Evolutionary conservation across 225 moss, liverwort and hornwort species (phyloP).

Genomic region (Thuidium tamariscinum): DNA sequence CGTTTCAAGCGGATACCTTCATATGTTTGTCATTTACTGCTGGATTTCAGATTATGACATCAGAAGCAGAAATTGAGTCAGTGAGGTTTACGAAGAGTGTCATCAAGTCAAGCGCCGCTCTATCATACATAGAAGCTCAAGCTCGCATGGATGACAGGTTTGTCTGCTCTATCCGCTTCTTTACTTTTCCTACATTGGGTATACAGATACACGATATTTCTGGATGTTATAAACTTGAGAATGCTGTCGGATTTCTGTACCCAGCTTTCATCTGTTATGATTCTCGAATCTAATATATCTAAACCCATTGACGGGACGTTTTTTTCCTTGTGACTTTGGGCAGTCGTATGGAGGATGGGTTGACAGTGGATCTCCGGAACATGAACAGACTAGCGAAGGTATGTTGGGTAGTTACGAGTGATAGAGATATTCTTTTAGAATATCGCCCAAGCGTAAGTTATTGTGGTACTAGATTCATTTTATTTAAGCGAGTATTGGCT

Average conservation of each 20-base stretch:
- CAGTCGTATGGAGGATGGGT: constrained; percentile 84
- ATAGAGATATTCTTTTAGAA: not conserved
- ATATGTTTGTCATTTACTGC: not conserved
- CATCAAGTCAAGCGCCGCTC: constrained; percentile 89
- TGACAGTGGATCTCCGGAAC: constrained; percentile 88
- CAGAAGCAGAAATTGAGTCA: constrained; percentile 78
- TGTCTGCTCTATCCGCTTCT: not conserved
- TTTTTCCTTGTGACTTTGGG: not conserved
- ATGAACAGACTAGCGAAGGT: constrained; percentile 95
- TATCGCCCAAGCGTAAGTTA: not conserved
- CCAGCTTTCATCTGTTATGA: not conserved
- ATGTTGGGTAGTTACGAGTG: not conserved
- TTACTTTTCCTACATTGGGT: not conserved
- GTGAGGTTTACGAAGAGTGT: constrained; percentile 86
- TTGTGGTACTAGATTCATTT: not conserved
- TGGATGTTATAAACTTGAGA: not conserved
- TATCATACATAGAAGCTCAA: constrained; percentile 96
- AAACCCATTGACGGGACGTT: not conserved
- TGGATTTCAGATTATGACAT: constrained; percentile 68
- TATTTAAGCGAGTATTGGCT: not conserved
- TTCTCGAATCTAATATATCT: not conserved
- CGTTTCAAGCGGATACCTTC: not conserved
- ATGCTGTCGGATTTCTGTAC: not conserved
- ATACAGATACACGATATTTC: not conserved
- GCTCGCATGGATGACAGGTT: constrained; percentile 98